Conservation (phyloP, 768 basidiomycete genomes). For the Jaapia argillacea region DNA sequence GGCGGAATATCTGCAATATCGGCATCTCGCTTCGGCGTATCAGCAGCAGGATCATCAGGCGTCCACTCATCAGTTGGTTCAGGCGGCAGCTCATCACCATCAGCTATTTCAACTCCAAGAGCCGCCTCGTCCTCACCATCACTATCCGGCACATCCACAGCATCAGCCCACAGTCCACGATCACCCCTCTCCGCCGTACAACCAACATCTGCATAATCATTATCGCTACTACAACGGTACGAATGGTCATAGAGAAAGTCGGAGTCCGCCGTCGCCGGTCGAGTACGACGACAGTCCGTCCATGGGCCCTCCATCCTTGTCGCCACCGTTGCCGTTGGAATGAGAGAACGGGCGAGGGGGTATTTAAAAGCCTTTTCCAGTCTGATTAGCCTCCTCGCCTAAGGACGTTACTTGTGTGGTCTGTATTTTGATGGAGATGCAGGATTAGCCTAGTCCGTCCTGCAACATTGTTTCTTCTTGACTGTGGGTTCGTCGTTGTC, state of each 20-base stretch:
- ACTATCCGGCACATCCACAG: not conserved
- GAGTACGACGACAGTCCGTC: not conserved
- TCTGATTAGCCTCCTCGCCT: not conserved
- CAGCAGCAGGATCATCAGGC: constrained; percentile 3
- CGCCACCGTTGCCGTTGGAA: not conserved
- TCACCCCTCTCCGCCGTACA: not conserved
- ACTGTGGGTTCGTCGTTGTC: not conserved
- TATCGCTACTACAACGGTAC: not conserved
- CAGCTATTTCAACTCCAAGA: not conserved
- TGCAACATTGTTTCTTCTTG: not conserved
- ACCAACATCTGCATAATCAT: not conserved
- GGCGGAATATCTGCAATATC: not conserved
- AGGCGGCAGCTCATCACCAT: not conserved
- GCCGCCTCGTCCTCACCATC: not conserved
- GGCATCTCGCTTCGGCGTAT: not conserved
- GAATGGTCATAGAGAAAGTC: not conserved
- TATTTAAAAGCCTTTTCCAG: not conserved
- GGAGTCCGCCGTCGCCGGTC: not conserved
- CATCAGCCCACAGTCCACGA: not conserved
- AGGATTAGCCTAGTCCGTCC: not conserved
- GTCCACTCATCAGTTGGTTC: not conserved
- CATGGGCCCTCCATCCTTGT: not conserved
- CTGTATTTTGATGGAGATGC: not conserved
- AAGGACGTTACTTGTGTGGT: not conserved
- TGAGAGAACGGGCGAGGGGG: not conserved